Evolutionary conservation across 2,329 filamentous ascomycete species (phyloP), one percentile per base, ranked within the genome.

Genomic region (Juglanconis oblonga): DNA sequence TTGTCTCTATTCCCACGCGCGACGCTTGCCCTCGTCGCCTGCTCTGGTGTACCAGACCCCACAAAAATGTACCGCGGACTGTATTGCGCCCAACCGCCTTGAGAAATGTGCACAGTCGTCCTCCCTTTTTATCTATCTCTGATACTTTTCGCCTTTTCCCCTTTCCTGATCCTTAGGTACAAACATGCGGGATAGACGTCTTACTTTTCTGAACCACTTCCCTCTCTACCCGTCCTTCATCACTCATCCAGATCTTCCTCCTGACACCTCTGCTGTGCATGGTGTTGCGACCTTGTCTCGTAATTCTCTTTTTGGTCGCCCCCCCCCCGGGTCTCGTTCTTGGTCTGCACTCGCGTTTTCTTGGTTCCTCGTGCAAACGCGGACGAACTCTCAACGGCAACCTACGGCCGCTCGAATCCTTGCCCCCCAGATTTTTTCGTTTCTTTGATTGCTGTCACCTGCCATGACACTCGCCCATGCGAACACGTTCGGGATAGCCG

Each of bases 401-500:
- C 69, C 68, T 68, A 67, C 74, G 40, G 55, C 54, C 55, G 40
- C 36, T 44, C 42, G 36, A 55, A 50, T 38, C 55, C 50, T 17
- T 53, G 58, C 36, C 35, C 51, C 55, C 36, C 49, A 52, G 33
- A 24, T 32, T 45, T 65, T 33, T 13, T 51, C 5, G 13, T 55
- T 69, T 65, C 66, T 70, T 67, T 72, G 70, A 73, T 73, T 76
- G 71, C 71, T 71, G 69, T 64, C 52, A 24, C 52, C 62, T 66
- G 63, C 64, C 69, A 69, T 72, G 63, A 72, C 69, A 68, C 66
- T 66, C 64, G 65, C 68, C 69, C 69, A 74, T 76, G 74, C 74
- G 75, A 78, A 78, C 76, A 77, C 73, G 74, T 77, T 76, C 74
- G 71, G 76, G 76, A 68, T 75, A 72, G 70, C 72, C 74, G 75